Percentiles rank a stretch among this genome's conserved stretches.
Conservation (phyloP, 768 basidiomycete species). For the Mycena sanguinolenta region DNA sequence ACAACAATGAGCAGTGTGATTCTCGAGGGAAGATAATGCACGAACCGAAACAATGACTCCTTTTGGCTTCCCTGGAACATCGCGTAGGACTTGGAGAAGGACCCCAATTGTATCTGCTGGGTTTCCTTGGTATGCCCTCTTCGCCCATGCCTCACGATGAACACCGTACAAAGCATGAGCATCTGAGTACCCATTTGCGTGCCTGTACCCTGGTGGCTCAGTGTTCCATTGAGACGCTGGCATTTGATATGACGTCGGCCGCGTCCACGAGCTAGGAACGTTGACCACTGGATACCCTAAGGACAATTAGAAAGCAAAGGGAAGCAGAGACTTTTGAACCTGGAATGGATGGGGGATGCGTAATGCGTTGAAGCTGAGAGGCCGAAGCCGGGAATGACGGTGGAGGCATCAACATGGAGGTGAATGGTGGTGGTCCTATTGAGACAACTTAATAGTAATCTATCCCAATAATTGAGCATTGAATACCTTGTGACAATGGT, state of each 20-base stretch:
- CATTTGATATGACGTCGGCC: not conserved
- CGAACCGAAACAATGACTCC: not conserved
- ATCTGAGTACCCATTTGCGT: slow-evolving; percentile 3
- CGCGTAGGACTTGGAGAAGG: slow-evolving; percentile 7
- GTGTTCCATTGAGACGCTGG: not conserved
- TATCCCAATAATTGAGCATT: not conserved
- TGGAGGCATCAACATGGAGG: not conserved
- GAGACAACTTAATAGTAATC: not conserved
- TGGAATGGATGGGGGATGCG: not conserved
- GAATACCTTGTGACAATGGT: not conserved
- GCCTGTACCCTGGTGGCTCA: not conserved
- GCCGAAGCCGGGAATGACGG: not conserved
- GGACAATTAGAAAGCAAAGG: not conserved
- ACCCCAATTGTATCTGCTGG: not conserved
- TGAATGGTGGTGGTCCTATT: not conserved
- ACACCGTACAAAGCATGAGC: not conserved
- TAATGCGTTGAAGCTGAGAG: not conserved
- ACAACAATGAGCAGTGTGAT: not conserved
- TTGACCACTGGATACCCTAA: not conserved
- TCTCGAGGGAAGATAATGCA: not conserved
- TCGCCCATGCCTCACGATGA: not conserved
- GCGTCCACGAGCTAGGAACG: slow-evolving; percentile 1
- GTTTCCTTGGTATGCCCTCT: not conserved
- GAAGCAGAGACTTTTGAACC: not conserved
- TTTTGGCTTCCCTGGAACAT: slow-evolving; percentile 1